A percentile compares a stretch with the other conserved stretches of the same genome.
Evolutionary conservation across 139 green algal genomes (phyloP).

Genomic region (Monoraphidium neglectum): DNA sequence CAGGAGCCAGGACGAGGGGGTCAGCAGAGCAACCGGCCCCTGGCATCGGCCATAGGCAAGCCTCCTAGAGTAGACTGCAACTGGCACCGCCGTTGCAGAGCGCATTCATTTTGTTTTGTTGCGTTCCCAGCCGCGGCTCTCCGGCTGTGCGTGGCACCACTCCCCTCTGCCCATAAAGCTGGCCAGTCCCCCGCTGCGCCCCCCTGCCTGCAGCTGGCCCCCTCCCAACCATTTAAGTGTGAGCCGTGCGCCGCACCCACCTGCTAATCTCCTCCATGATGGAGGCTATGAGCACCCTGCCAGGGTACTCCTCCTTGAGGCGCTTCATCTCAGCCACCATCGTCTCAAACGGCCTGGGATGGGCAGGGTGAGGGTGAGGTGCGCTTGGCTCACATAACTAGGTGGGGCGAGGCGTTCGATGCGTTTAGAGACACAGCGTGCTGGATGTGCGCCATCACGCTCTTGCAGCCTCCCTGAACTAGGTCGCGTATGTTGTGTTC

Average conservation of each 20-base stretch:
- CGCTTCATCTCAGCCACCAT: constrained; percentile 94
- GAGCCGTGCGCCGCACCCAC: constrained; percentile 59
- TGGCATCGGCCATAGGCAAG: not conserved
- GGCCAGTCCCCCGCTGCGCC: too few relatives aligned
- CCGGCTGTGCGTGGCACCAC: too few relatives aligned
- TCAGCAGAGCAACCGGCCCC: not conserved
- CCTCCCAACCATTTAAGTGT: too few relatives aligned
- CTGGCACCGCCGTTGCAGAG: too few relatives aligned
- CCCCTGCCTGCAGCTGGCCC: constrained; percentile 24
- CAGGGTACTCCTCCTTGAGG: constrained; percentile 93
- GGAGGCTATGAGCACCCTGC: constrained; percentile 90
- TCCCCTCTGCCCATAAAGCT: too few relatives aligned
- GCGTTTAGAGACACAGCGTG: too few relatives aligned
- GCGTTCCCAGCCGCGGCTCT: too few relatives aligned
- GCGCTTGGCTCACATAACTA: not conserved
- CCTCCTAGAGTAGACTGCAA: not conserved
- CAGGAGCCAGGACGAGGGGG: not conserved
- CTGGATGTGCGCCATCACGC: too few relatives aligned
- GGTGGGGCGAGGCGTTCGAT: too few relatives aligned
- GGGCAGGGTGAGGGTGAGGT: not conserved
- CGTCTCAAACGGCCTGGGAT: constrained; percentile 76
- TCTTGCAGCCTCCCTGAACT: too few relatives aligned
- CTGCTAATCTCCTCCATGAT: constrained; percentile 93
- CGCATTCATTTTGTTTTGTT: too few relatives aligned
- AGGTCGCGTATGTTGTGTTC: too few relatives aligned